Conservation (phyloP, 176 grass and related monocot genomes). For the Lolium rigidum region DNA sequence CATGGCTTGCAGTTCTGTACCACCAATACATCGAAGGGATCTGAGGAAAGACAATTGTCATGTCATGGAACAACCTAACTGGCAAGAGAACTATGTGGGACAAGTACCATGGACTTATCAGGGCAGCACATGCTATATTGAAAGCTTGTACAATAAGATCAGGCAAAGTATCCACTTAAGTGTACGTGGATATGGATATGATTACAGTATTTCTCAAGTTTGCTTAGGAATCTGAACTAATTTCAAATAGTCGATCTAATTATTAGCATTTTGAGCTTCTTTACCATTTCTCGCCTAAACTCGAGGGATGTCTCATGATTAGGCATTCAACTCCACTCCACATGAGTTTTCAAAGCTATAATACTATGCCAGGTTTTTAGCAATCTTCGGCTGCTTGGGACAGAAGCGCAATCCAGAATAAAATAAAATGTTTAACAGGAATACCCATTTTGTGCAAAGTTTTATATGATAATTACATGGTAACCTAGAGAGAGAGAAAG, state of each 20-base stretch:
- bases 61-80: constrained; percentile 26
- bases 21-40: constrained; percentile 87
- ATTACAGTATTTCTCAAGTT: constrained; percentile 12
- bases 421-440: not conserved
- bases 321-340: not conserved
- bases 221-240: not conserved
- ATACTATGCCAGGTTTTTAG: not conserved
- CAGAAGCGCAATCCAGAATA: not conserved
- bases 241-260: constrained; percentile 1
- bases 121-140: not conserved
- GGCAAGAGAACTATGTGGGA: constrained; percentile 3
- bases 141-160: not conserved
- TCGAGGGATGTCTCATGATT: not conserved
- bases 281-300: not conserved
- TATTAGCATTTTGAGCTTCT: constrained; percentile 13
- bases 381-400: constrained; percentile 32
- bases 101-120: constrained; percentile 27
- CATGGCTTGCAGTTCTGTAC: constrained; percentile 85
- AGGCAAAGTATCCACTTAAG: not conserved
- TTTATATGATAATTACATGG: not conserved
- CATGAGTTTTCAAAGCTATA: not conserved
- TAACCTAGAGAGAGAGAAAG: constrained; percentile 19
- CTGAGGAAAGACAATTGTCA: constrained; percentile 49
- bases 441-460: not conserved
- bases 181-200: not conserved